Evolutionary conservation across 2,329 filamentous ascomycete genomes (phyloP).

Genomic region (Scytalidium sp.): DNA sequence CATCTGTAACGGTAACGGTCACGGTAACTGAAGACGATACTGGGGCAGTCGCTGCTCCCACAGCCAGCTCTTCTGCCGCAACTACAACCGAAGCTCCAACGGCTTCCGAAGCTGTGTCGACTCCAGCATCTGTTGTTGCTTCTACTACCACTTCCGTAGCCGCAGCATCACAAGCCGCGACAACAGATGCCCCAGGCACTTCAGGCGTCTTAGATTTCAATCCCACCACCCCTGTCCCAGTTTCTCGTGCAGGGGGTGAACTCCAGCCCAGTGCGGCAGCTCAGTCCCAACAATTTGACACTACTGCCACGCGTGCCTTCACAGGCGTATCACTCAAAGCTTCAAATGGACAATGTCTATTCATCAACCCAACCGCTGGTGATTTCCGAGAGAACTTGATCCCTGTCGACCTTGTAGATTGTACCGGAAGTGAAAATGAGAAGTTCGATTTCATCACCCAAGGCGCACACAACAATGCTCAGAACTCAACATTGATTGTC

Average conservation of each 20-base stretch:
- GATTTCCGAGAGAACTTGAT: slow-evolving; percentile 44
- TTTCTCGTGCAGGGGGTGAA: slow-evolving; percentile 47
- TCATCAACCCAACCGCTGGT: slow-evolving; percentile 38
- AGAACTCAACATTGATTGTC: slow-evolving; percentile 45
- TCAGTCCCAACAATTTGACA: slow-evolving; percentile 38
- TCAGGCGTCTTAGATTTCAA: slow-evolving; percentile 13
- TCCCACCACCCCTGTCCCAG: slow-evolving; percentile 41
- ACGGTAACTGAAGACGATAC: neutral
- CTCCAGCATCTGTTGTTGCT: neutral
- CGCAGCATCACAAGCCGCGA: neutral
- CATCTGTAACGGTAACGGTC: neutral
- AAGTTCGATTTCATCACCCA: slow-evolving; percentile 42
- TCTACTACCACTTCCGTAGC: slow-evolving; percentile 1
- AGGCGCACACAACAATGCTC: slow-evolving; percentile 48
- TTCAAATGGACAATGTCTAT: slow-evolving; percentile 33
- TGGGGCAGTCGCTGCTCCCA: neutral
- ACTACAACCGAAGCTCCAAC: slow-evolving; percentile 7
- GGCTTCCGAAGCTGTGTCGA: neutral
- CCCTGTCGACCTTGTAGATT: slow-evolving; percentile 36
- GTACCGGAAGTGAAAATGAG: slow-evolving; percentile 35
- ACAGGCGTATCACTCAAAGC: slow-evolving; percentile 35
- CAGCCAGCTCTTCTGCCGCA: neutral
- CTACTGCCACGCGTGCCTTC: slow-evolving; percentile 38
- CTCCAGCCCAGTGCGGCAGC: slow-evolving; percentile 48
- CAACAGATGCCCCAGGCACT: neutral